Evolutionary conservation across 2,329 filamentous ascomycete genomes (phyloP).

Genomic region (Verticillium dahliae): DNA sequence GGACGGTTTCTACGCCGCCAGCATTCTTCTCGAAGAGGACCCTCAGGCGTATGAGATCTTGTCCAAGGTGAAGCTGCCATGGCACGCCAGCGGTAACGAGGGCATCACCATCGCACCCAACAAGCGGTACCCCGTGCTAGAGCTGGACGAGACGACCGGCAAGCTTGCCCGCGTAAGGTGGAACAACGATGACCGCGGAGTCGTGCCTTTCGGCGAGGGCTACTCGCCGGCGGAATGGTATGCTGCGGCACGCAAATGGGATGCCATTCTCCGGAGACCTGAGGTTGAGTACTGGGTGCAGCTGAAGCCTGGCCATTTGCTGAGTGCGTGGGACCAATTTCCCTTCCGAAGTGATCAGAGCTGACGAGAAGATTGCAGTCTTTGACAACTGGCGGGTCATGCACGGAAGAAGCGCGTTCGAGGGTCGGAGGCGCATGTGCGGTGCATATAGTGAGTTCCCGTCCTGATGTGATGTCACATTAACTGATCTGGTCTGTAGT

Average conservation of each 20-base stretch:
- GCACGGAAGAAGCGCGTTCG: slow-evolving; percentile 79
- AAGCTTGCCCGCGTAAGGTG: slow-evolving; percentile 63
- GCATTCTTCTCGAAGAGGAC: slow-evolving; percentile 47
- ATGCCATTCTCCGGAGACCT: slow-evolving; percentile 58
- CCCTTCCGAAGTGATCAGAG: slow-evolving; percentile 4
- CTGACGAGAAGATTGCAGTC: slow-evolving; percentile 40
- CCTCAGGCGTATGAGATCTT: slow-evolving; percentile 53
- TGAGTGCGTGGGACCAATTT: slow-evolving; percentile 53
- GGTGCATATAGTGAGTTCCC: slow-evolving; percentile 74
- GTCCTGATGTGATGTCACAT: not conserved
- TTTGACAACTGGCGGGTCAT: slow-evolving; percentile 96
- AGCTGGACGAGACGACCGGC: slow-evolving; percentile 36
- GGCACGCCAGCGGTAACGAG: slow-evolving; percentile 85
- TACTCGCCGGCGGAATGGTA: slow-evolving; percentile 63
- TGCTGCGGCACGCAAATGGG: slow-evolving; percentile 67
- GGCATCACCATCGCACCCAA: slow-evolving; percentile 75
- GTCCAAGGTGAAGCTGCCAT: slow-evolving; percentile 52
- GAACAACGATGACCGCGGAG: slow-evolving; percentile 87
- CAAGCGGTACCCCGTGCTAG: slow-evolving; percentile 64
- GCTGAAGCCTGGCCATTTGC: slow-evolving; percentile 67
- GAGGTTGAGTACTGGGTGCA: slow-evolving; percentile 74
- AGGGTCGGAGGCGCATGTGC: slow-evolving; percentile 79
- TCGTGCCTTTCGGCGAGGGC: slow-evolving; percentile 48
- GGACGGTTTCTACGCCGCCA: slow-evolving; percentile 75
- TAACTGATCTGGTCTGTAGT: slow-evolving; percentile 40